Conservation (phyloP, 768 basidiomycete genomes). For the Leccinum pellstonianum region DNA sequence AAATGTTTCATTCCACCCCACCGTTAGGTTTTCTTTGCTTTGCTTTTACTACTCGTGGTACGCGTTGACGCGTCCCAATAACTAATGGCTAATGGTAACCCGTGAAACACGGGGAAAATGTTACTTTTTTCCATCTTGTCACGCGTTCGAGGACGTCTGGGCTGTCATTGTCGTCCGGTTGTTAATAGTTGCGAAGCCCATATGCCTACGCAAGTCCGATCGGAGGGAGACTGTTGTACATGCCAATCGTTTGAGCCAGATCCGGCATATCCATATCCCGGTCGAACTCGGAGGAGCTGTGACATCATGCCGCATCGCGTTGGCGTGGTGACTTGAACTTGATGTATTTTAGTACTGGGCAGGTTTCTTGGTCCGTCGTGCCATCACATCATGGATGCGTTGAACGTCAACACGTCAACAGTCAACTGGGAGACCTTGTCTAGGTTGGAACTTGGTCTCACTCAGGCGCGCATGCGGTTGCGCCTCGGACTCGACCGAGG, state of each 20-base stretch:
- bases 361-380: neutral
- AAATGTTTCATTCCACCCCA: neutral
- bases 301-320: neutral
- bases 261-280: neutral
- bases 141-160: neutral
- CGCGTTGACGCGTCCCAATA: neutral
- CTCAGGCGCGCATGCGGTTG: neutral
- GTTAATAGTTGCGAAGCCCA: neutral
- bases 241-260: neutral
- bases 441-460: neutral
- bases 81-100: neutral
- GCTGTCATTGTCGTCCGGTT: neutral
- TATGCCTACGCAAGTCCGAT: neutral
- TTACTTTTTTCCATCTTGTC: neutral
- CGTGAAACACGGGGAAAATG: conserved; percentile 1
- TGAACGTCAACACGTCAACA: neutral
- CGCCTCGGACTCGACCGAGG: neutral
- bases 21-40: neutral
- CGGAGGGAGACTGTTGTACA: neutral
- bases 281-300: neutral
- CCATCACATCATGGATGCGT: neutral
- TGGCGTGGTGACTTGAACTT: neutral
- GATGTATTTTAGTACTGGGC: neutral
- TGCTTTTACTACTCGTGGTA: neutral
- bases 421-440: neutral